Evolutionary conservation across 1,284 basidiomycete species (phyloP).

Genomic region (Anthracocystis walkeri): DNA sequence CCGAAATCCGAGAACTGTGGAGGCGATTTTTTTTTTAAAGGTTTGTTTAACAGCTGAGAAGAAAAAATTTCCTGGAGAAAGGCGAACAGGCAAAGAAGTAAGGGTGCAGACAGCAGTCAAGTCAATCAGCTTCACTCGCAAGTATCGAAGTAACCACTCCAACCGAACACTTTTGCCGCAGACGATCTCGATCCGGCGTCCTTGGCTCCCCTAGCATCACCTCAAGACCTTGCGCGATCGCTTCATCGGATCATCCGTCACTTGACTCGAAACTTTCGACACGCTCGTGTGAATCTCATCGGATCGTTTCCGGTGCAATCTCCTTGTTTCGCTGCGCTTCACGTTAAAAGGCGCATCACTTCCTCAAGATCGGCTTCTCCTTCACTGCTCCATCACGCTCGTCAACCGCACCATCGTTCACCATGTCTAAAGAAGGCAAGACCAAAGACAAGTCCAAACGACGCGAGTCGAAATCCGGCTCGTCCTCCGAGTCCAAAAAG

Average conservation of each 20-base stretch:
- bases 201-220: no score
- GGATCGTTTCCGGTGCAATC: neutral
- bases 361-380: neutral
- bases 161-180: neutral
- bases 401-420: neutral
- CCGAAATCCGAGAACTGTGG: conserved; percentile 34
- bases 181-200: neutral
- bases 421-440: conserved; percentile 47
- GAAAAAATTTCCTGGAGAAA: conserved; percentile 30
- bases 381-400: neutral
- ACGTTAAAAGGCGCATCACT: neutral
- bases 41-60: neutral
- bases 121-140: neutral
- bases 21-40: conserved; percentile 12
- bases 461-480: conserved; percentile 24
- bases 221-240: neutral
- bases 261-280: neutral
- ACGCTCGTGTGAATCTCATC: neutral
- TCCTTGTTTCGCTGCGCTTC: neutral
- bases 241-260: neutral
- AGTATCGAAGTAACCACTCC: neutral
- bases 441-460: conserved; percentile 41
- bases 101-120: conserved; percentile 27
- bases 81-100: conserved; percentile 2
- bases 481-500: conserved; percentile 25